Evolutionary conservation across 148 eudicot genomes (phyloP).

Genomic region (Cornus suecica): DNA sequence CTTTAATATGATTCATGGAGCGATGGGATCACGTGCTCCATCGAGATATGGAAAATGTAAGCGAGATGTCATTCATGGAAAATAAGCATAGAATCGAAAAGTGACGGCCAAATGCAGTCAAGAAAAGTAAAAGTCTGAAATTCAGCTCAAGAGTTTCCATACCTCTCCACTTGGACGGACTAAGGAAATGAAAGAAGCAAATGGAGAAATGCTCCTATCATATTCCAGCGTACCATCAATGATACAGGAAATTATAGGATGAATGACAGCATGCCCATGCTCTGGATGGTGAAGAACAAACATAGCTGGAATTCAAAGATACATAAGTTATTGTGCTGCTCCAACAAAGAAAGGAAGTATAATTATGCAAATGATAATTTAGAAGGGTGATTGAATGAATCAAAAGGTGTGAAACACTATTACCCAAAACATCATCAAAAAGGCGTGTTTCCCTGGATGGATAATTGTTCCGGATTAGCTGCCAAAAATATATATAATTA

Average conservation of each 20-base stretch:
- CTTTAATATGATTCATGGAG: not conserved
- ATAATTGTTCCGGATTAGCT: slow-evolving; percentile 74
- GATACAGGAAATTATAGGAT: slow-evolving; percentile 78
- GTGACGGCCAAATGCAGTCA: not conserved
- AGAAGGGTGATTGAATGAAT: not conserved
- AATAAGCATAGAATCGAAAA: not conserved
- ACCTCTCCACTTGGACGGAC: slow-evolving; percentile 88
- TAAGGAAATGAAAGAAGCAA: slow-evolving; percentile 86
- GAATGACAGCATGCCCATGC: slow-evolving; percentile 93
- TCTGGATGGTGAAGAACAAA: slow-evolving; percentile 99
- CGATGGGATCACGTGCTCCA: not conserved
- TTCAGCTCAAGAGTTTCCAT: slow-evolving; percentile 10
- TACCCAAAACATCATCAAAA: slow-evolving; percentile 91
- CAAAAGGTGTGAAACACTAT: not conserved
- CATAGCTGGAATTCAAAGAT: slow-evolving; percentile 55
- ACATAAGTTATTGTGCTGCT: slow-evolving; percentile 25
- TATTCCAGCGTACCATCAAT: slow-evolving; percentile 87
- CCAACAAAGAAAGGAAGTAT: not conserved
- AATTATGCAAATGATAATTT: not conserved
- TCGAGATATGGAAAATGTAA: not conserved
- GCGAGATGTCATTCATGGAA: not conserved
- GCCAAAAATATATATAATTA: slow-evolving; percentile 26
- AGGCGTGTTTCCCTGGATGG: slow-evolving; percentile 72
- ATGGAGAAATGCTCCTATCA: slow-evolving; percentile 70
- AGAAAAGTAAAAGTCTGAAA: not conserved